Conservation (phyloP, 228 moss, liverwort and hornwort species). For the Sphagnum fallax region DNA sequence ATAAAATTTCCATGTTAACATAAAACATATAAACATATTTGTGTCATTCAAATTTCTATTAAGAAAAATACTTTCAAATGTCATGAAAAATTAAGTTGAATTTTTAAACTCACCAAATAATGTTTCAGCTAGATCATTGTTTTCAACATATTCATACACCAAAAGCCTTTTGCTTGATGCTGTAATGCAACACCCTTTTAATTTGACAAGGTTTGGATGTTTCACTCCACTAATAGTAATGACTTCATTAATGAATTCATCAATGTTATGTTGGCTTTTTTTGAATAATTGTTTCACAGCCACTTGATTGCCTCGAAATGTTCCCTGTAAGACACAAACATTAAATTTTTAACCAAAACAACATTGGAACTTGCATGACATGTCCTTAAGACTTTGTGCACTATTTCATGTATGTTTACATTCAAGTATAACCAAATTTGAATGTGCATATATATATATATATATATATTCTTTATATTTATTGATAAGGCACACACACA, state of each 20-base stretch:
- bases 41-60: neutral
- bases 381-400: neutral
- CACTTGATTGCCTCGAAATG: conserved; percentile 10
- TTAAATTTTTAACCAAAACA: neutral
- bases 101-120: conserved; percentile 12
- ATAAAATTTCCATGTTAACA: neutral
- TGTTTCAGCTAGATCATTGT: conserved; percentile 15
- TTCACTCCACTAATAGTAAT: conserved; percentile 27
- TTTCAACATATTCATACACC: conserved; percentile 29
- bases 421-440: neutral
- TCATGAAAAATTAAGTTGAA: neutral
- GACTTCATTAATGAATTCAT: conserved; percentile 26
- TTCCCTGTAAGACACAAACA: conserved; percentile 1
- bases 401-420: too few species aligned
- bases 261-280: conserved; percentile 15
- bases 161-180: conserved; percentile 17
- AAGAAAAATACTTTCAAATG: neutral
- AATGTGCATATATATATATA: neutral
- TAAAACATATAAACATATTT: neutral
- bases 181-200: conserved; percentile 30
- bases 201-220: conserved; percentile 34
- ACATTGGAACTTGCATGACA: neutral
- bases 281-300: conserved; percentile 25
- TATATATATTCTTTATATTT: neutral
- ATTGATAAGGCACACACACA: neutral